These are phyloP conservation scores for Talaromyces amestolkiae DNA, from an alignment of 2,329 filamentous ascomycete species.

Conservation along the genomic window DNA sequence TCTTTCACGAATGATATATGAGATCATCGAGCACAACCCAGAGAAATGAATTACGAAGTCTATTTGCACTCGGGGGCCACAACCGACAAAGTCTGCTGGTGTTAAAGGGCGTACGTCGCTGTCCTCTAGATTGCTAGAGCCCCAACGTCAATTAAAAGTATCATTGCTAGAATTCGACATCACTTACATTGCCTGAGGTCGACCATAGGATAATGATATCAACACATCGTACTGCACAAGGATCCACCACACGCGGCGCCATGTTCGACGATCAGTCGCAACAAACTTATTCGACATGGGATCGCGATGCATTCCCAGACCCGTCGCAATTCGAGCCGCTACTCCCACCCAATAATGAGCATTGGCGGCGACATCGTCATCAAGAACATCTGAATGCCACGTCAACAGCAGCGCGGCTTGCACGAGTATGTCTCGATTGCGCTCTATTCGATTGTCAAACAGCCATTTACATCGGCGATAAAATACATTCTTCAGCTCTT, in stretches of 20 bases:
- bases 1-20: conserved; percentile 42
- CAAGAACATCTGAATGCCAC: conserved; percentile 54
- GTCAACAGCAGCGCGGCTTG: conserved; percentile 56
- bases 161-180: background rate
- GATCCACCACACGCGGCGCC: conserved; percentile 46
- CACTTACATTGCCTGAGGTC: conserved; percentile 51
- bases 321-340: conserved; percentile 52
- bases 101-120: conserved; percentile 50
- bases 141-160: background rate
- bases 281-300: conserved; percentile 42
- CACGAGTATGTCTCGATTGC: conserved; percentile 54
- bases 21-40: conserved; percentile 52
- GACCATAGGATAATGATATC: conserved; percentile 48
- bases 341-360: conserved; percentile 55
- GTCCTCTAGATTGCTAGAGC: conserved; percentile 47
- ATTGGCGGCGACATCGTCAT: conserved; percentile 56
- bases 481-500: conserved; percentile 49
- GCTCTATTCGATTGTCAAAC: conserved; percentile 54
- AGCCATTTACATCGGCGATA: conserved; percentile 55
- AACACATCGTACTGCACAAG: conserved; percentile 46
- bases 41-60: conserved; percentile 51
- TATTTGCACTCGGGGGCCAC: conserved; percentile 43
- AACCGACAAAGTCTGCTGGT: conserved; percentile 48
- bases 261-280: conserved; percentile 43
- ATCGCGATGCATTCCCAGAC: conserved; percentile 55